Evolutionary conservation across 345 rosid species (phyloP), one percentile per base, ranked within the genome.

Genomic region (Boechera stricta): DNA sequence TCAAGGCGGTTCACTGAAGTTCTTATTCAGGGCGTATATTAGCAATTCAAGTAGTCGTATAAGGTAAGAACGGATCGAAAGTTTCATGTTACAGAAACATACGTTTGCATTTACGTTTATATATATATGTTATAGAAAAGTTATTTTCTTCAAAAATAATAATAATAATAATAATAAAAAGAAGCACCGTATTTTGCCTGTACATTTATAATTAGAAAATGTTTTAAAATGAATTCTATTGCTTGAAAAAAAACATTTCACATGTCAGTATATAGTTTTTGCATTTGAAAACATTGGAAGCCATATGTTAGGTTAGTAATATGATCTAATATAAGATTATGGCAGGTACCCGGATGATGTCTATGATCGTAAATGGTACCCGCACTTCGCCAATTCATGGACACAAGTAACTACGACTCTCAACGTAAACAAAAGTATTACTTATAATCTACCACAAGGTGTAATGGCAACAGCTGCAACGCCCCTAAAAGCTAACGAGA

Each of bases 341-440:
- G 70, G 12, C 68, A 77, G 80, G 76, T 77, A 64, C 31, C 80
- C 80, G 0, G 4, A 32, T 56, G 81, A 78, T 48, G 26, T 29
- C 6, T 72, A 38, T 66, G 81, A 72, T 42, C 77, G 81, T 48
- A 52, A 49, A 38, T 78, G 81, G 81, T 58, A 72, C 31, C 33
- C 74, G 1, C 3, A 16, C 2, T 78, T 78, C 36, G 10, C 5
- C 11, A 63, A 64, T 5, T 42, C 59, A 44, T 78, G 81, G 81
- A 66, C 63, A 41, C 73, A 48, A 51, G 56, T 78, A 13, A 65
- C 64, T 31, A 78, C 77, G 31, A 72, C 8, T 58, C 61, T 36
- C 1, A 31, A 9, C 4, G 29, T 78, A 29, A 65, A 57, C 9
- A 16, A 35, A 65, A 11, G 39, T 10, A 52, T 10, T 48, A 1